These are phyloP conservation scores for Gentiana straminea DNA, from an alignment of 257 asterid species.

Conservation along the genomic window DNA sequence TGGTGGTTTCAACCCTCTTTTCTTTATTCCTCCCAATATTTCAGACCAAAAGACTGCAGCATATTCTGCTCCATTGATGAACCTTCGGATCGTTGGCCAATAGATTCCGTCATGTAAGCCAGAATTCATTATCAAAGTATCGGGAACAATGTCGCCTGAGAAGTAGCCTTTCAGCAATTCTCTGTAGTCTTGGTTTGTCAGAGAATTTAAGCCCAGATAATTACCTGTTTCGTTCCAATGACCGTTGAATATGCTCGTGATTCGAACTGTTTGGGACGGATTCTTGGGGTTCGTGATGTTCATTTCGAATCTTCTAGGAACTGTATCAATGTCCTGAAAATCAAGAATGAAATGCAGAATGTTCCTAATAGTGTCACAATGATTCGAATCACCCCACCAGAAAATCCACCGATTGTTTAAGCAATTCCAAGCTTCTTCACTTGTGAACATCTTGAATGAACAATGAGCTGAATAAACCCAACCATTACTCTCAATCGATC, in stretches of 20 bases:
- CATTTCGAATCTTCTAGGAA: slow-evolving; percentile 58
- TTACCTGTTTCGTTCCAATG: slow-evolving; percentile 52
- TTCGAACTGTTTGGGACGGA: slow-evolving; percentile 46
- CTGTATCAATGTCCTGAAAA: slow-evolving; percentile 26
- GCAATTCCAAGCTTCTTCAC: slow-evolving; percentile 57
- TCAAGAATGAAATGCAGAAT: slow-evolving; percentile 54
- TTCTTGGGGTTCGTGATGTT: slow-evolving; percentile 70
- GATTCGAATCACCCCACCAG: slow-evolving; percentile 99
- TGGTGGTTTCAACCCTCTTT: slow-evolving; percentile 42
- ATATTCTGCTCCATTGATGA: slow-evolving; percentile 45
- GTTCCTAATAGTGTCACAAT: slow-evolving; percentile 78
- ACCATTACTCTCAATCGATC: slow-evolving; percentile 74
- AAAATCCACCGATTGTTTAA: slow-evolving; percentile 66
- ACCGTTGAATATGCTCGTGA: slow-evolving; percentile 84
- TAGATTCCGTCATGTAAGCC: slow-evolving; percentile 78
- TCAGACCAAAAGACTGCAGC: slow-evolving; percentile 73
- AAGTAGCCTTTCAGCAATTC: slow-evolving; percentile 42
- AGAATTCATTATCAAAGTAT: slow-evolving; percentile 76
- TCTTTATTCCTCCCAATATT: slow-evolving; percentile 32
- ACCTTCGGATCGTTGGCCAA: slow-evolving; percentile 49
- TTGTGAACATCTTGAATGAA: slow-evolving; percentile 52
- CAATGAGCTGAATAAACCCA: slow-evolving; percentile 94
- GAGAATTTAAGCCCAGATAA: slow-evolving; percentile 61
- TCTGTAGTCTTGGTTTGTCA: slow-evolving; percentile 37
- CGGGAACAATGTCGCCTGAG: slow-evolving; percentile 42